Base-by-base conservation (phyloP, 441 rosid genomes). In the Gossypium trilobum region DNA sequence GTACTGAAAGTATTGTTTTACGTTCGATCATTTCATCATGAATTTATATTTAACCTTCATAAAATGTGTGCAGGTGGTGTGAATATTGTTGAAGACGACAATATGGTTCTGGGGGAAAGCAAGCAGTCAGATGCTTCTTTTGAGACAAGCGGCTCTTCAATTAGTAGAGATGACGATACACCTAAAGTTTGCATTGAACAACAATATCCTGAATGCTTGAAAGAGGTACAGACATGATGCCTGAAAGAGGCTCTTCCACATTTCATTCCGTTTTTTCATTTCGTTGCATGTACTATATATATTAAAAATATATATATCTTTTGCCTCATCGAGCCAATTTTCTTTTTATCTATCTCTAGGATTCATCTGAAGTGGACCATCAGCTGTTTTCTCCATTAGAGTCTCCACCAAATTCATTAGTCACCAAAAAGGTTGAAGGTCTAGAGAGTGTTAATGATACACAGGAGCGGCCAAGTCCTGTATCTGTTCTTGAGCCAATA, bases 401-500 rank as follows among this genome's bases (percentile, higher is more conserved):
- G 44, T 87, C 97, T 29, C 93, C 92, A 55, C 75, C 87, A 60
- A 71, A 75, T 25, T 84, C 86, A 74, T 75, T 85, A 5, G 57
- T 70, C 42, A 70, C 65, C 33, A 83, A 75, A 79, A 85, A 82
- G 78, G 76, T 77, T 36, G 86, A 82, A 29, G 81, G 81, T 79
- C 85, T 74, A 33, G 93, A 81, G 27, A 78, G 75, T 22, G 66
- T 76, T 51, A 51, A 60, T 36, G 91, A 88, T 13, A 67, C 84
- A 13, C 78, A 74, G 2, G 99, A 87, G 56, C 82, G 87, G 48
- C 86, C 85, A 71, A 95, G 97, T 83, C 99, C 97, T 27, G 83
- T 92, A 72, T 95, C 98, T 78, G 97, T 95, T 57, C 95, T 92
- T 72, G 97, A 95, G 81, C 88, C 88, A 23, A 51, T 83, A 68